Conservation (phyloP, 169 alveolate species). For the Plasmodium coatneyi region DNA sequence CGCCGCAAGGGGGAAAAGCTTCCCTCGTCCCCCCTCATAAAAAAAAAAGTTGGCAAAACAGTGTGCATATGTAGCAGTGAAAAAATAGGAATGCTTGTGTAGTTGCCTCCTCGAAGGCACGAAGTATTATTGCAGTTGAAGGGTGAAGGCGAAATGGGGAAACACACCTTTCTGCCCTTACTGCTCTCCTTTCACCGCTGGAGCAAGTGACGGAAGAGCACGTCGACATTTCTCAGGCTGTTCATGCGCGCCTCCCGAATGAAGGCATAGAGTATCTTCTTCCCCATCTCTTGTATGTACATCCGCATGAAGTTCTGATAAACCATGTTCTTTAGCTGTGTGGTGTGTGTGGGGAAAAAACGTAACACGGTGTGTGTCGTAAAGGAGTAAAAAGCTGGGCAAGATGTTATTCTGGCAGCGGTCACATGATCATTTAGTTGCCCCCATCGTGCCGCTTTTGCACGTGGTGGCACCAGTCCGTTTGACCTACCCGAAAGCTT, state of each 20-base stretch:
- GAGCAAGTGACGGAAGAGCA: neutral
- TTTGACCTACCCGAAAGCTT: conserved; percentile 39
- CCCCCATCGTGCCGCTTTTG: neutral
- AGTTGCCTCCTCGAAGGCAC: neutral
- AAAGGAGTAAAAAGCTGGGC: neutral
- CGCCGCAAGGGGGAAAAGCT: neutral
- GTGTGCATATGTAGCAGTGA: neutral
- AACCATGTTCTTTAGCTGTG: conserved; percentile 40
- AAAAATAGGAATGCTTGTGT: neutral
- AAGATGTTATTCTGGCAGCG: too few relatives aligned
- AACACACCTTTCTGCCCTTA: neutral
- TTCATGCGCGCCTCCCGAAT: conserved; percentile 32
- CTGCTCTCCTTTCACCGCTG: neutral
- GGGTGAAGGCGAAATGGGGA: neutral
- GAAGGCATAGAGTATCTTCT: conserved; percentile 48
- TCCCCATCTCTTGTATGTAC: conserved; percentile 61
- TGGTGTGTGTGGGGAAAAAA: neutral
- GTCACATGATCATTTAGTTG: neutral
- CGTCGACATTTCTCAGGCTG: conserved; percentile 21
- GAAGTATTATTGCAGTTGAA: neutral
- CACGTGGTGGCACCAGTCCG: neutral
- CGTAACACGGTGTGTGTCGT: neutral
- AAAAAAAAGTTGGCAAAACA: neutral
- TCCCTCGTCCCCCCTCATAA: neutral
- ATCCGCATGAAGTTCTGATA: conserved; percentile 65